Conservation (phyloP, 106 monocot species). For the Acorus gramineus region DNA sequence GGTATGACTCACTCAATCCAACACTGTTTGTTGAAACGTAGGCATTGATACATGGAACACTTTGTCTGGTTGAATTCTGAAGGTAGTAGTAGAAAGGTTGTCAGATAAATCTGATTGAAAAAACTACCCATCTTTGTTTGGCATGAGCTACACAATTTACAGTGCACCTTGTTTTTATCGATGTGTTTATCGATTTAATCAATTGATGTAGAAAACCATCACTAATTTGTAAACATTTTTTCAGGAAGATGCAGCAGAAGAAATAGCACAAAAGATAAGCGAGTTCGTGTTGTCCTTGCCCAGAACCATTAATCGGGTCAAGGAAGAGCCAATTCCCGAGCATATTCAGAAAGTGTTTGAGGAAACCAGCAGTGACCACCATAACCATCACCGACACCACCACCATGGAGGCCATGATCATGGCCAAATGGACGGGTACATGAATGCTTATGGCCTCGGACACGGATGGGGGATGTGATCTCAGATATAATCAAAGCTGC, state of each 20-base stretch:
- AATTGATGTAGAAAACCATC: no score
- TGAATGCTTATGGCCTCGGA: slow-evolving; percentile 16
- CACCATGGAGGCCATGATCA: slow-evolving; percentile 8
- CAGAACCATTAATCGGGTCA: slow-evolving; percentile 10
- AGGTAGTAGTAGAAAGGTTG: no score
- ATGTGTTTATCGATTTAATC: no score
- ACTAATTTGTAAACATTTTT: background rate
- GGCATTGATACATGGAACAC: no score
- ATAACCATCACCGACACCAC: background rate
- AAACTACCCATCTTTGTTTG: no score
- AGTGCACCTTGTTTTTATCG: no score
- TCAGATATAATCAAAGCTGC: background rate
- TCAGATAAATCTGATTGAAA: no score
- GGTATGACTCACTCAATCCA: no score
- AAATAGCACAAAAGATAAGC: slow-evolving; percentile 30
- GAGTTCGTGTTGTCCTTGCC: slow-evolving; percentile 38
- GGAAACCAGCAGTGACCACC: slow-evolving; percentile 1
- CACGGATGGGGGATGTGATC: slow-evolving; percentile 23
- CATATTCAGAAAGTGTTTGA: slow-evolving; percentile 9
- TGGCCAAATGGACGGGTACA: slow-evolving; percentile 2
- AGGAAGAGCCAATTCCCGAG: slow-evolving; percentile 15
- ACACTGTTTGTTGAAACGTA: no score
- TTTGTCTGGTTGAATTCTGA: no score
- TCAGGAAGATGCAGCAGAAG: slow-evolving; percentile 46
- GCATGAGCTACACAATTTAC: no score